phyloP scores from a whole-genome alignment of 345 rosid genomes.

The Linum trigynum region DNA sequence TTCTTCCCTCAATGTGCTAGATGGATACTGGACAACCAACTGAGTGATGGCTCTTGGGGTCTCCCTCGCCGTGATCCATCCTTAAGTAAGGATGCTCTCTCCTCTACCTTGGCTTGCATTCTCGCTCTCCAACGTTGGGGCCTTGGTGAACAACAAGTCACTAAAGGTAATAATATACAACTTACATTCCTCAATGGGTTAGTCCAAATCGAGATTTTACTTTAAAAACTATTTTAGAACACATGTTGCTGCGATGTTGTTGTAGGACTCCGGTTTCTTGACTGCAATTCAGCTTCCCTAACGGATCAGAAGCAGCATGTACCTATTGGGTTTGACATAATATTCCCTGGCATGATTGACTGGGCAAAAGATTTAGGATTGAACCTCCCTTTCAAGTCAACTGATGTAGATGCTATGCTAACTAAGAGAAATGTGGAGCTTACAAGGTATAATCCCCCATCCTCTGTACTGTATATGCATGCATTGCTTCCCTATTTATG shows the following conservation, averaged over 20 bases:
- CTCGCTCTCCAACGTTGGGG: slow-evolving; percentile 13
- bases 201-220: neutral
- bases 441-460: neutral
- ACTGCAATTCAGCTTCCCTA: slow-evolving; percentile 6
- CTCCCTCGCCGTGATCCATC: slow-evolving; percentile 1
- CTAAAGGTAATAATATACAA: slow-evolving; percentile 1
- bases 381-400: slow-evolving; percentile 1
- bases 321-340: slow-evolving; percentile 12
- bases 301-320: neutral
- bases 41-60: slow-evolving; percentile 15
- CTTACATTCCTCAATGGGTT: neutral
- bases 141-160: slow-evolving; percentile 1
- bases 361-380: neutral
- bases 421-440: neutral
- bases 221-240: neutral
- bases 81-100: slow-evolving; percentile 10
- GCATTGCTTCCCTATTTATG: neutral
- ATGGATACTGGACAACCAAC: slow-evolving; percentile 8
- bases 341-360: slow-evolving; percentile 12
- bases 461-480: neutral
- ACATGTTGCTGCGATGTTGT: no score
- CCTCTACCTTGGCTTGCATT: slow-evolving; percentile 13
- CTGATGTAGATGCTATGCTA: neutral
- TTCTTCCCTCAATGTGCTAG: neutral
- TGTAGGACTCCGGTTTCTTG: slow-evolving; percentile 2